phyloP scores from a whole-genome alignment of 257 asterid species.

The Paulownia fortunei region DNA sequence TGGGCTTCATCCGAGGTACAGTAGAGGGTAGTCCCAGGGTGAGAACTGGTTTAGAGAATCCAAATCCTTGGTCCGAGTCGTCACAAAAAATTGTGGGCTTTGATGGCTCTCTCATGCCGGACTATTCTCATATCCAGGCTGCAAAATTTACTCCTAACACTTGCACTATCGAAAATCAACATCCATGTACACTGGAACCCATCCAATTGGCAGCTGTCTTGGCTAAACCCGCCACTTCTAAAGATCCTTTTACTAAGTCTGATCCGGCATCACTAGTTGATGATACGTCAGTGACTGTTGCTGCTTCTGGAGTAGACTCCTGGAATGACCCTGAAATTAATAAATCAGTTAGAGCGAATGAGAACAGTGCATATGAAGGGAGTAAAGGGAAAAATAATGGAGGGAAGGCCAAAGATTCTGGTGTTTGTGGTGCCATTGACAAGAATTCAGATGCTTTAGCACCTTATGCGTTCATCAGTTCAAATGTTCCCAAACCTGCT shows the following conservation, averaged over 20 bases:
- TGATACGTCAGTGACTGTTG: slow-evolving; percentile 34
- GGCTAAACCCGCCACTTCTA: slow-evolving; percentile 36
- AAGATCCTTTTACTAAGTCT: slow-evolving; percentile 38
- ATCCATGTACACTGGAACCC: slow-evolving; percentile 43
- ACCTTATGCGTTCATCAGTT: slow-evolving; percentile 29
- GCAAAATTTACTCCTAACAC: slow-evolving; percentile 47
- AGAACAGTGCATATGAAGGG: slow-evolving; percentile 41
- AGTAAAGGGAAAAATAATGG: slow-evolving; percentile 33
- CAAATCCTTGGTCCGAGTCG: slow-evolving; percentile 63
- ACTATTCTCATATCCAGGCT: slow-evolving; percentile 52
- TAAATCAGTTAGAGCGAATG: slow-evolving; percentile 34
- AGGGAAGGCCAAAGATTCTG: slow-evolving; percentile 40
- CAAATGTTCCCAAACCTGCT: slow-evolving; percentile 31
- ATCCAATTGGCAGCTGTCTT: slow-evolving; percentile 41
- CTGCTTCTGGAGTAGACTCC: slow-evolving; percentile 42
- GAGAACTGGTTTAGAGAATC: slow-evolving; percentile 66
- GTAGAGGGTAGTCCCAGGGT: slow-evolving; percentile 63
- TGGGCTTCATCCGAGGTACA: slow-evolving; percentile 58
- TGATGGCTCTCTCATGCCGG: slow-evolving; percentile 62
- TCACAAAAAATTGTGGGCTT: slow-evolving; percentile 54
- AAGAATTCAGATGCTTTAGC: slow-evolving; percentile 38
- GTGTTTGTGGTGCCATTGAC: slow-evolving; percentile 34
- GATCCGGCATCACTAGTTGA: slow-evolving; percentile 43
- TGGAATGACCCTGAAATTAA: slow-evolving; percentile 34
- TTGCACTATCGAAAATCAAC: slow-evolving; percentile 49